These are phyloP conservation scores for Tetraselmis striata DNA, from an alignment of 139 green algal species.

Conservation along the genomic window DNA sequence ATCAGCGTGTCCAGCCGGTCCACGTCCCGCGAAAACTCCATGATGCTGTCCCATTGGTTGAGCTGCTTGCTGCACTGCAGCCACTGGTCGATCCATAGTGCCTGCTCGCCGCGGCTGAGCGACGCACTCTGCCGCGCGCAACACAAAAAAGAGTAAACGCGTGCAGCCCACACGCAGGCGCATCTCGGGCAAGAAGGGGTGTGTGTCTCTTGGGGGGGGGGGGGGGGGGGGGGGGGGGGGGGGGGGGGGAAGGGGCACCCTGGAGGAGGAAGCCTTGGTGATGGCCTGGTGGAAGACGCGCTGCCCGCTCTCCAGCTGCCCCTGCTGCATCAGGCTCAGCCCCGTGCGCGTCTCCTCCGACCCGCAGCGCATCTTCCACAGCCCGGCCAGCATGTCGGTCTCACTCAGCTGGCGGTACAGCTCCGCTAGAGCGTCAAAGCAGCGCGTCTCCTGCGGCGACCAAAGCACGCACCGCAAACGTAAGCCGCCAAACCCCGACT, in stretches of 20 bases:
- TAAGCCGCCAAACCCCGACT: too few relatives aligned
- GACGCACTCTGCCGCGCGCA: not conserved
- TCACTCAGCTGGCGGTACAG: constrained; percentile 61
- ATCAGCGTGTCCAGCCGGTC: constrained; percentile 50
- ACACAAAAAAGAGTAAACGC: too few relatives aligned
- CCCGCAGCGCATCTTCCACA: constrained; percentile 59
- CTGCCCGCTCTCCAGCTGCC: constrained; percentile 67
- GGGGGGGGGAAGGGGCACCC: too few relatives aligned
- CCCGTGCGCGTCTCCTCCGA: constrained; percentile 51
- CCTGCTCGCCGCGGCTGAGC: constrained; percentile 57
- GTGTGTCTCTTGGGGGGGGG: too few relatives aligned
- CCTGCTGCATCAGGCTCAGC: constrained; percentile 81
- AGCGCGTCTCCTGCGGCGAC: constrained; percentile 67
- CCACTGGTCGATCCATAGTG: constrained; percentile 84
- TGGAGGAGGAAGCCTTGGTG: too few relatives aligned
- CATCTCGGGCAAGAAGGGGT: too few relatives aligned
- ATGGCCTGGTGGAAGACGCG: constrained; percentile 39
- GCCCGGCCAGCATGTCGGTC: constrained; percentile 81
- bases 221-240: too few relatives aligned
- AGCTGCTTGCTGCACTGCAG: constrained; percentile 68
- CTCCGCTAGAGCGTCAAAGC: constrained; percentile 76
- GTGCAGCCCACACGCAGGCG: too few relatives aligned
- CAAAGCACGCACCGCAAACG: too few relatives aligned
- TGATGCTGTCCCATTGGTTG: constrained; percentile 88
- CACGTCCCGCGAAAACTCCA: constrained; percentile 64